Evolutionary conservation across 2,329 filamentous ascomycete genomes (phyloP).

Genomic region (Alternaria gaisen): DNA sequence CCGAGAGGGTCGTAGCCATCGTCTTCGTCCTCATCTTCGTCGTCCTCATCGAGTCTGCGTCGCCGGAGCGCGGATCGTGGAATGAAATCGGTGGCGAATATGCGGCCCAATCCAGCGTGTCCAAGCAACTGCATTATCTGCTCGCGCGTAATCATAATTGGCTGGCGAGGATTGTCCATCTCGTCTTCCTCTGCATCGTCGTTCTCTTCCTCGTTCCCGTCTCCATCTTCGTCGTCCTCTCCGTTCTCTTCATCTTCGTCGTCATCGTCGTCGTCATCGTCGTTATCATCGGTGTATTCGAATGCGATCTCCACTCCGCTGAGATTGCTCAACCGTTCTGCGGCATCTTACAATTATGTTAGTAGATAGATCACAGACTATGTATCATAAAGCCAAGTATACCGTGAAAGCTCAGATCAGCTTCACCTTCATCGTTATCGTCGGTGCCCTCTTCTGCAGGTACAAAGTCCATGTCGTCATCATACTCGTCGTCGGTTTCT

Average conservation of each 20-base stretch:
- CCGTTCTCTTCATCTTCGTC: constrained; percentile 17
- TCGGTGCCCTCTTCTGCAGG: constrained; percentile 53
- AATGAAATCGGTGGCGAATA: constrained; percentile 54
- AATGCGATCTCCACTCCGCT: constrained; percentile 54
- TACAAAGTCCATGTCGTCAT: constrained; percentile 63
- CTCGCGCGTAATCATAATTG: constrained; percentile 55
- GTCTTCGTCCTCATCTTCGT: constrained; percentile 54
- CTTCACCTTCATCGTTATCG: constrained; percentile 51
- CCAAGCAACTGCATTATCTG: constrained; percentile 65
- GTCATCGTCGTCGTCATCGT: constrained; percentile 51
- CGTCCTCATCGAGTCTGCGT: constrained; percentile 37
- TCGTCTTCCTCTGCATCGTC: constrained; percentile 38
- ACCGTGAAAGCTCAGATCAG: constrained; percentile 50
- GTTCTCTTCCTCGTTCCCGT: constrained; percentile 40
- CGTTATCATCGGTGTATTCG: constrained; percentile 51
- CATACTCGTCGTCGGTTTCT: constrained; percentile 43
- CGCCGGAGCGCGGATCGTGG: constrained; percentile 28
- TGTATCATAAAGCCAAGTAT: not conserved
- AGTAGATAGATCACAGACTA: constrained; percentile 1
- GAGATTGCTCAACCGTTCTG: constrained; percentile 53
- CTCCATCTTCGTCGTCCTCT: constrained; percentile 37
- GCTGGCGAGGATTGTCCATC: constrained; percentile 29
- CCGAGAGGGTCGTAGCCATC: constrained; percentile 46
- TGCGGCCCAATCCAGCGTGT: constrained; percentile 61
- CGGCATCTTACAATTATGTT: constrained; percentile 45